Percentiles rank a stretch among this genome's conserved stretches.
phyloP scores from a whole-genome alignment of 2,329 filamentous ascomycete genomes.

The Aspergillus neotritici region DNA sequence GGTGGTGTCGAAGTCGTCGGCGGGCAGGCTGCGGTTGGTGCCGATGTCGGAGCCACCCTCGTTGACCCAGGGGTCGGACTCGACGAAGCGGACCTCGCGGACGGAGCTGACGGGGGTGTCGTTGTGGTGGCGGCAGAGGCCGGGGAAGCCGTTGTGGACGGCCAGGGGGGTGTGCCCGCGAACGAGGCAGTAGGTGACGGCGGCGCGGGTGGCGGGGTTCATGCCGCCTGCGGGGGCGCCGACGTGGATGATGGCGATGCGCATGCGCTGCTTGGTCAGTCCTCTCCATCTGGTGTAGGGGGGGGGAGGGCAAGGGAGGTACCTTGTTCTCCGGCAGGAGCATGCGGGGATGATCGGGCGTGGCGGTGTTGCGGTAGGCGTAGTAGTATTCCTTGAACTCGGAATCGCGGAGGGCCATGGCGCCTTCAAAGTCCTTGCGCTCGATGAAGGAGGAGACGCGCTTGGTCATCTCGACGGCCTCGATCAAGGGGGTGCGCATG shows the following conservation, averaged over 20 bases:
- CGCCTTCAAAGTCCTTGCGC: slow-evolving; percentile 75
- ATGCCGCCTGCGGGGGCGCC: slow-evolving; percentile 95
- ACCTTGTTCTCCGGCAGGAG: slow-evolving; percentile 67
- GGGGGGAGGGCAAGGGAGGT: slow-evolving; percentile 21
- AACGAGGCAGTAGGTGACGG: slow-evolving; percentile 85
- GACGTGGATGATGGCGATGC: slow-evolving; percentile 92
- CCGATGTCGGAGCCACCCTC: slow-evolving; percentile 97
- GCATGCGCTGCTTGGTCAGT: slow-evolving; percentile 63
- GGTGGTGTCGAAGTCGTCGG: slow-evolving; percentile 76
- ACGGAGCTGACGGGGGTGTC: slow-evolving; percentile 79
- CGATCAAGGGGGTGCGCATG: slow-evolving; percentile 77
- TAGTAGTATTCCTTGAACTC: slow-evolving; percentile 92
- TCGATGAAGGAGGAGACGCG: slow-evolving; percentile 76
- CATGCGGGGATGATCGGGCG: slow-evolving; percentile 65
- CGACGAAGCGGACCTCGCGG: slow-evolving; percentile 81
- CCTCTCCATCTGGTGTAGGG: no score
- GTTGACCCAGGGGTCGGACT: slow-evolving; percentile 91
- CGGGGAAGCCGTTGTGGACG: slow-evolving; percentile 95
- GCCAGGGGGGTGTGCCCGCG: slow-evolving; percentile 89
- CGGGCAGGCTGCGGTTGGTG: slow-evolving; percentile 88
- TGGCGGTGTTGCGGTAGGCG: slow-evolving; percentile 86
- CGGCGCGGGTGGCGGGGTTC: slow-evolving; percentile 92
- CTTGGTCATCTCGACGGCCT: slow-evolving; percentile 82
- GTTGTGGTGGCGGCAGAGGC: slow-evolving; percentile 81
- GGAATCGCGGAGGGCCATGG: slow-evolving; percentile 82